Base-by-base conservation (phyloP, 2,329 filamentous ascomycete species). In the Neonectria magnoliae region DNA sequence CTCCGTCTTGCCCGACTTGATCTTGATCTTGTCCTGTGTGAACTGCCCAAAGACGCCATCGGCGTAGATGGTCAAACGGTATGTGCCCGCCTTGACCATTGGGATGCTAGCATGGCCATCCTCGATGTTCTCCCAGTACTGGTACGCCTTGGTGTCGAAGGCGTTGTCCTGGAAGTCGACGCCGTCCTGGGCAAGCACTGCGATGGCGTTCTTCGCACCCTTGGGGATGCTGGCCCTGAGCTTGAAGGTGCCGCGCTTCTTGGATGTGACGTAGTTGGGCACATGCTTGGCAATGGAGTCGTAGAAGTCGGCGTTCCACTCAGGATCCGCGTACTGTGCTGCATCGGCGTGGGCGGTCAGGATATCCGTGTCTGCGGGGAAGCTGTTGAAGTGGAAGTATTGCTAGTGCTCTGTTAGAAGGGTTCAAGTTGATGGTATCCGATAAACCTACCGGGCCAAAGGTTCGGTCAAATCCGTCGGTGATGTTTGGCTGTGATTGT, bases 11-110 rank as follows among this genome's bases (percentile, higher is more conserved):
- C 71, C 81, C 0, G 83, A 78, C 5, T 73, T 73, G 6, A 89
- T 74, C 2, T 77, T 75, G 22, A 84, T 67, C 42, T 81, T 78
- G 61, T 91, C 88, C 64, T 86, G 81, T 1, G 81, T 76, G 68
- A 83, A 89, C 67, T 90, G 82, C 1, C 88, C 88, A 63, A 91
- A 91, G 44, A 90, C 81, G 0, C 84, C 85, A 11, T 87, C 84
- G 0, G 88, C 89, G 68, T 90, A 90, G 31, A 91, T 77, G 1
- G 88, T 91, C 8, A 91, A 77, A 2, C 88, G 82, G 76, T 90
- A 91, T 1, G 80, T 86, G 6, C 87, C 88, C 4, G 82, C 83
- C 67, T 84, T 86, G 41, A 91, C 83, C 81, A 80, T 25, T 79
- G 81, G 60, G 79, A 91, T 88, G 10, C 74, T 77, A 5, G 87